Percentiles rank a stretch among this genome's conserved stretches.
These are phyloP conservation scores for Trichosporon inkin DNA, from an alignment of 1,284 basidiomycete genomes.

Conservation along the genomic window DNA sequence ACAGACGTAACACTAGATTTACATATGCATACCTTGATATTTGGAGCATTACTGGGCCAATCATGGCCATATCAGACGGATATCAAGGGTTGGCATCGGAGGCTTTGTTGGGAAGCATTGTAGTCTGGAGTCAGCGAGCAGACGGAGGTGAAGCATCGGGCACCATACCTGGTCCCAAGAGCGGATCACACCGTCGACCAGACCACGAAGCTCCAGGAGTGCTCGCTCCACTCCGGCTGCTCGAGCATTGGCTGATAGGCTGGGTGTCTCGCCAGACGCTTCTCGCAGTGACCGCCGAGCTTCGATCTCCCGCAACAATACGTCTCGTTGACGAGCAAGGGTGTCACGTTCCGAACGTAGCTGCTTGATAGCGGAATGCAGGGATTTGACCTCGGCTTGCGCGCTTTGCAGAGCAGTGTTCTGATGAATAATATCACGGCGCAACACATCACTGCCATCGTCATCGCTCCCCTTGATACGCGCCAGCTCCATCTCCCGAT, in stretches of 20 bases:
- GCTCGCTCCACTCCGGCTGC: slow-evolving; percentile 34
- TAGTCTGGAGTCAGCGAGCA: not conserved
- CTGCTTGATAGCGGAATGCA: slow-evolving; percentile 31
- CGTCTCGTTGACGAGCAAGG: slow-evolving; percentile 26
- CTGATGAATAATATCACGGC: slow-evolving; percentile 19
- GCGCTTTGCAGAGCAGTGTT: slow-evolving; percentile 11
- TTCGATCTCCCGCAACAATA: slow-evolving; percentile 33
- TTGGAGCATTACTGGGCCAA: too few species aligned
- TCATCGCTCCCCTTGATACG: slow-evolving; percentile 8
- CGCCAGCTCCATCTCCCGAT: slow-evolving; percentile 25
- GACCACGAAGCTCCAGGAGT: slow-evolving; percentile 40
- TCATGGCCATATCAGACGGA: too few species aligned
- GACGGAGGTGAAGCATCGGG: too few species aligned
- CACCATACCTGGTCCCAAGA: slow-evolving; percentile 40
- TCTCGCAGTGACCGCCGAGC: slow-evolving; percentile 23
- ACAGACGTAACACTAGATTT: slow-evolving; percentile 15
- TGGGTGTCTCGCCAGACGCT: slow-evolving; percentile 8
- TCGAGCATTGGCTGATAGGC: not conserved
- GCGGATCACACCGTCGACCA: slow-evolving; percentile 39
- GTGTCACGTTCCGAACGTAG: slow-evolving; percentile 32
- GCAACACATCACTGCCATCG: slow-evolving; percentile 15
- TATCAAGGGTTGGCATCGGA: not conserved
- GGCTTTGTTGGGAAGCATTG: not conserved
- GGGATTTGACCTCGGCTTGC: slow-evolving; percentile 29
- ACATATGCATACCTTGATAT: slow-evolving; percentile 18